phyloP scores from a whole-genome alignment of 73 alveolate species.

The Symbiodinium pilosum region DNA sequence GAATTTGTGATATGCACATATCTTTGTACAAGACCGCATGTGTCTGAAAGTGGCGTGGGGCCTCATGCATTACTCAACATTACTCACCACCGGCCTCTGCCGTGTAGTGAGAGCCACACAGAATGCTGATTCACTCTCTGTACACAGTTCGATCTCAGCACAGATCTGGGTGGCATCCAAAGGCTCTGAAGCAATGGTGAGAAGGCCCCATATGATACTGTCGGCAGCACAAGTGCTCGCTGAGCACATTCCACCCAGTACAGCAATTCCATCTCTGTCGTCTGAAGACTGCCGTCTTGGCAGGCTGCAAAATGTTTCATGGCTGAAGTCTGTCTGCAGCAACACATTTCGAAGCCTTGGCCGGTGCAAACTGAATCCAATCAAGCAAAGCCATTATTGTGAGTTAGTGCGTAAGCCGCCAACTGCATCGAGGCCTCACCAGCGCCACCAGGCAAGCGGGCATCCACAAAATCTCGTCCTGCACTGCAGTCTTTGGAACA shows the following conservation, averaged over 20 bases:
- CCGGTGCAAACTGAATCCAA: background rate
- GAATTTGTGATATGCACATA: too few relatives aligned
- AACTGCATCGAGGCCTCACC: background rate
- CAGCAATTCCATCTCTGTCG: background rate
- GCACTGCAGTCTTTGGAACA: background rate
- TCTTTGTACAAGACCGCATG: too few relatives aligned
- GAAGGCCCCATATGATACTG: background rate
- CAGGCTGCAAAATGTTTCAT: background rate
- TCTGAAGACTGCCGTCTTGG: constrained; percentile 7
- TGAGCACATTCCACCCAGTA: background rate
- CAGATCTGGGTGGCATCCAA: background rate
- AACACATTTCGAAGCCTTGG: constrained; percentile 4
- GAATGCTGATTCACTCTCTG: too few relatives aligned
- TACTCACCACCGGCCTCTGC: too few relatives aligned
- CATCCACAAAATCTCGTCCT: background rate
- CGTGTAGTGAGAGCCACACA: too few relatives aligned
- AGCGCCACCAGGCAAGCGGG: background rate
- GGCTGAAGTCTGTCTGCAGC: background rate
- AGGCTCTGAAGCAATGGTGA: background rate
- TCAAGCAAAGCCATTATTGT: too few relatives aligned
- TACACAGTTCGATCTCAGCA: too few relatives aligned
- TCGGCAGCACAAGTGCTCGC: too few relatives aligned
- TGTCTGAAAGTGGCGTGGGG: too few relatives aligned
- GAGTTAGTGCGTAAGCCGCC: background rate
- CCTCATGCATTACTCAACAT: too few relatives aligned